Conservation (phyloP, 2,329 filamentous ascomycete genomes). For the Botrytis fragariae region DNA sequence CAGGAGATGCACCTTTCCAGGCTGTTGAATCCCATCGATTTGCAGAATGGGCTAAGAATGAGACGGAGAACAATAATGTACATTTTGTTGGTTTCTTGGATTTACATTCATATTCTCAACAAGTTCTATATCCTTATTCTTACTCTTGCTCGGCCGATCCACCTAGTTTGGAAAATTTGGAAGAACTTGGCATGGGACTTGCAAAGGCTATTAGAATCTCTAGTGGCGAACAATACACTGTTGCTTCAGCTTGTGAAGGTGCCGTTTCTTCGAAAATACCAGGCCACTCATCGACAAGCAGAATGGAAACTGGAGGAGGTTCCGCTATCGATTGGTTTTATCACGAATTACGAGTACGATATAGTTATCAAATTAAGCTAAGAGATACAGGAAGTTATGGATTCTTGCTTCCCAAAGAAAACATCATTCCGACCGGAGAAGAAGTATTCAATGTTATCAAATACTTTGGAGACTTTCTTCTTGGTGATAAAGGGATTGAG, state of each 20-base stretch:
- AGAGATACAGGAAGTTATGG: conserved; percentile 92
- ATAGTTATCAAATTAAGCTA: conserved; percentile 91
- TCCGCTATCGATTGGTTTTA: conserved; percentile 95
- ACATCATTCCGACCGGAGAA: conserved; percentile 86
- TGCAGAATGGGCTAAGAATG: conserved; percentile 78
- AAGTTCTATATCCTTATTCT: conserved; percentile 88
- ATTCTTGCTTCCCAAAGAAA: conserved; percentile 80
- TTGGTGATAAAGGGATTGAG: conserved; percentile 68
- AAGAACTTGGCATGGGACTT: conserved; percentile 84
- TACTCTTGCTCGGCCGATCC: conserved; percentile 77
- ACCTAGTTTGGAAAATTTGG: conserved; percentile 84
- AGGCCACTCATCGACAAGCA: conserved; percentile 36
- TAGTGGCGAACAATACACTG: conserved; percentile 70
- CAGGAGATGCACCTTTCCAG: conserved; percentile 79
- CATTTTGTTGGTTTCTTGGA: conserved; percentile 85
- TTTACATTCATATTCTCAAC: conserved; percentile 91
- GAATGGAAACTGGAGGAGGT: conserved; percentile 74
- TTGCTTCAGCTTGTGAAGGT: conserved; percentile 84
- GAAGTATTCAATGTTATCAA: conserved; percentile 82
- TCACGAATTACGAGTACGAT: conserved; percentile 76
- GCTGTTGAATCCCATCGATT: conserved; percentile 74
- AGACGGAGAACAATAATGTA: conserved; percentile 67
- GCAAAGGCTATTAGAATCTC: conserved; percentile 85
- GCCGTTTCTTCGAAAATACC: conserved; percentile 50
- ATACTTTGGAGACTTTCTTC: conserved; percentile 77